phyloP scores from a whole-genome alignment of 208 protist genomes.

The Leishmania guyanensis region DNA sequence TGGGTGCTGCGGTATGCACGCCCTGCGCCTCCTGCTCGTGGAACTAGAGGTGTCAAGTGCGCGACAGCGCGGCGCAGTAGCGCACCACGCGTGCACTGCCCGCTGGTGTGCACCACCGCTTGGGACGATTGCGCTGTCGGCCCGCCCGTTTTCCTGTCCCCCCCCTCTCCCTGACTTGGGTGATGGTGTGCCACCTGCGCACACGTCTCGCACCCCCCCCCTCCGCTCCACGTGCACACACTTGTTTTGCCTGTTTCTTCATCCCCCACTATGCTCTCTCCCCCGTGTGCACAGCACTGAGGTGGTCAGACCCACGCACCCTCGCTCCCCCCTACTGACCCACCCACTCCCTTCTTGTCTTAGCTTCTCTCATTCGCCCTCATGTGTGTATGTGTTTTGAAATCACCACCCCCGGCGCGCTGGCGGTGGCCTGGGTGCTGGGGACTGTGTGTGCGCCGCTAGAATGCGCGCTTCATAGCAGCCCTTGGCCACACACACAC shows the following conservation, averaged over 20 bases:
- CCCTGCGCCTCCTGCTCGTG: constrained; percentile 1
- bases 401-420: neutral
- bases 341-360: neutral
- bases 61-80: too few species aligned
- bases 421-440: too few species aligned
- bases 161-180: neutral
- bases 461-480: too few species aligned
- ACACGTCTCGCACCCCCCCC: too few species aligned
- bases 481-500: too few species aligned
- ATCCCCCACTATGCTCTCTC: neutral
- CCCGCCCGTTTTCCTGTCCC: neutral
- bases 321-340: neutral
- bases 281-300: neutral
- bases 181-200: neutral
- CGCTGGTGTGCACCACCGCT: too few species aligned
- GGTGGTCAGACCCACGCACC: neutral
- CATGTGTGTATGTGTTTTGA: neutral
- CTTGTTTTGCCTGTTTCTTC: neutral
- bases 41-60: neutral
- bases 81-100: too few species aligned
- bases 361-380: neutral
- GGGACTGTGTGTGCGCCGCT: too few species aligned
- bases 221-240: neutral
- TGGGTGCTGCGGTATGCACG: constrained; percentile 5
- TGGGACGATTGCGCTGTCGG: too few species aligned